Evolutionary conservation across 805 yeast genomes (phyloP), one percentile per base, ranked within the genome.

Genomic region (Candida chauliodis): DNA sequence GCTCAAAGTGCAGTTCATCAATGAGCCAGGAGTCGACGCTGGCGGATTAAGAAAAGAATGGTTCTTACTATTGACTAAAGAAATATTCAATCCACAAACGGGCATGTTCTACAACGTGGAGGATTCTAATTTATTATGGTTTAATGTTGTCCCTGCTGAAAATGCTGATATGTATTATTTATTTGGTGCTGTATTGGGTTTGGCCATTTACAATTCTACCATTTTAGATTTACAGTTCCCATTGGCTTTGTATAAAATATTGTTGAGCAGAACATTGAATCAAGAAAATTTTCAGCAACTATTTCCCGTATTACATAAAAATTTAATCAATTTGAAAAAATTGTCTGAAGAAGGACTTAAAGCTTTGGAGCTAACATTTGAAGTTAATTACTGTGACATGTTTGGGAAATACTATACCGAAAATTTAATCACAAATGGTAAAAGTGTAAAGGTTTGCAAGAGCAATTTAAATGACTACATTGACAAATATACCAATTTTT

Each of bases 1-100:
- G 1, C 59, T 91, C 21, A 73, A 78, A 44, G 82, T 93, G 7
- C 90, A 85, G 50, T 91, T 93, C 56, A 63, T 82, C 3, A 81
- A 81, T 42, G 99, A 91, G 53, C 95, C 90, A 0, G 99, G 98
- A 0, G 76, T 91, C 16, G 99, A 91, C 63, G 97, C 89, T 1
- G 98, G 99, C 2, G 99, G 99, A 0, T 69, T 91, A 42, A 78
- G 83, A 50, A 90, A 89, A 53, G 99, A 91, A 53, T 91, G 99
- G 99, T 90, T 93, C 58, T 66, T 79, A 34, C 60, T 90, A 27
- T 63, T 93, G 27, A 79, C 85, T 1, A 76, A 75, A 41, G 81
- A 82, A 18, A 57, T 91, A 2, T 84, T 90, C 53, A 75, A 74
- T 50, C 84, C 89, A 2, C 65, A 68, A 33, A 75, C 79, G 22